phyloP scores from a whole-genome alignment of 768 basidiomycete genomes.

The Collybia sp. region DNA sequence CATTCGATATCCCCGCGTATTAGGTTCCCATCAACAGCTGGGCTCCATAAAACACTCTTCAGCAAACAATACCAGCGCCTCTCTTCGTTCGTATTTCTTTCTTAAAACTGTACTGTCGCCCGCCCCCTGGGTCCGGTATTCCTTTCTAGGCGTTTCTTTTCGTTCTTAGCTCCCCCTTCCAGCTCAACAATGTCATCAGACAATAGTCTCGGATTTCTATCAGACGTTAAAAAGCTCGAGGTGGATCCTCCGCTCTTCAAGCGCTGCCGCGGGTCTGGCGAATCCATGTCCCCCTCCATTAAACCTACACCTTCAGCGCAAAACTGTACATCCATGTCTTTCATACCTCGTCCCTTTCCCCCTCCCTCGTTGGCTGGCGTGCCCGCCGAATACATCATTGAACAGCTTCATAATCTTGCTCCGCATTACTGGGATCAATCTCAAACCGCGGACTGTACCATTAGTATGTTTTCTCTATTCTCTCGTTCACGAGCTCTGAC shows the following conservation, averaged over 20 bases:
- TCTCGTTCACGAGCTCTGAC: not conserved
- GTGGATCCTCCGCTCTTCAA: conserved; percentile 22
- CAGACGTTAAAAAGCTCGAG: conserved; percentile 24
- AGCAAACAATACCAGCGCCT: not conserved
- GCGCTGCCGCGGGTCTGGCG: conserved; percentile 37
- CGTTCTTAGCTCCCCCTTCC: conserved; percentile 11
- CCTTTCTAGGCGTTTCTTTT: conserved; percentile 21
- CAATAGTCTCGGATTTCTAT: conserved; percentile 21
- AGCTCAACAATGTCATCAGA: conserved; percentile 18
- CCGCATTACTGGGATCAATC: conserved; percentile 69
- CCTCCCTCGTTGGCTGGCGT: conserved; percentile 58
- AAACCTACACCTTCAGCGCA: conserved; percentile 18
- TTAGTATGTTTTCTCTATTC: conserved; percentile 40
- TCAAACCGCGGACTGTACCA: conserved; percentile 75
- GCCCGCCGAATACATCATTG: conserved; percentile 69
- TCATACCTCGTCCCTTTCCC: conserved; percentile 57
- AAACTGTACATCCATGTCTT: conserved; percentile 30
- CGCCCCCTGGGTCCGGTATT: conserved; percentile 21
- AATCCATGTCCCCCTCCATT: conserved; percentile 21
- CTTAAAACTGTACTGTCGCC: conserved; percentile 13
- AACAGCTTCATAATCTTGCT: conserved; percentile 64
- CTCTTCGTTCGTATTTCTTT: conserved; percentile 10
- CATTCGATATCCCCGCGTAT: conserved; percentile 13
- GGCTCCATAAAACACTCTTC: not conserved
- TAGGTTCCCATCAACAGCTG: conserved; percentile 11